These are phyloP conservation scores for Rhodotorula babjevae DNA, from an alignment of 768 basidiomycete genomes.

Conservation along the genomic window DNA sequence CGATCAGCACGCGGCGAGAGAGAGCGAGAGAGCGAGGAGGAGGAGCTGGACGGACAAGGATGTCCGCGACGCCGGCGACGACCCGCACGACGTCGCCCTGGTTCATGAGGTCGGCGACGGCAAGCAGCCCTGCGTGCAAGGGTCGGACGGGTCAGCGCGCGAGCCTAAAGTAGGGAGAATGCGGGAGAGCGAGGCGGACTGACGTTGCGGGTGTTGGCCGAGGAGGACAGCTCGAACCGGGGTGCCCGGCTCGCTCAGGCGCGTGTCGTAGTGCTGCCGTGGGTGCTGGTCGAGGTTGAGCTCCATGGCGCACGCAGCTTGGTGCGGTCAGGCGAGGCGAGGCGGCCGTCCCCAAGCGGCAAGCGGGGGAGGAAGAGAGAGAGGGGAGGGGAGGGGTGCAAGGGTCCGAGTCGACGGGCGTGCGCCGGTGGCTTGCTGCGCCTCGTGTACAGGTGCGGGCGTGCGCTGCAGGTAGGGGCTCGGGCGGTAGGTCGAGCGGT, in stretches of 20 bases:
- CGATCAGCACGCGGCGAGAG: not conserved
- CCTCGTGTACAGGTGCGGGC: too few species aligned
- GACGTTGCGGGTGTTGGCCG: constrained; percentile 19
- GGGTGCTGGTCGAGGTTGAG: not conserved
- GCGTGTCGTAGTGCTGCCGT: not conserved
- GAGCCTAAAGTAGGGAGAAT: not conserved
- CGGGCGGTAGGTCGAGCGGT: too few species aligned
- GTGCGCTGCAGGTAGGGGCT: too few species aligned
- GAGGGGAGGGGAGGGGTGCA: too few species aligned
- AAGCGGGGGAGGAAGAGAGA: too few species aligned
- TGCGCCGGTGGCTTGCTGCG: too few species aligned
- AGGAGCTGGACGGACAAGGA: constrained; percentile 11
- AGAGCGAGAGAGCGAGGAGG: not conserved
- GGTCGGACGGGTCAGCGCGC: not conserved
- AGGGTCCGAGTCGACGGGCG: too few species aligned
- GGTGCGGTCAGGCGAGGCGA: too few species aligned
- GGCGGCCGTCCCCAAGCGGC: too few species aligned
- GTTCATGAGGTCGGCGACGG: constrained; percentile 11
- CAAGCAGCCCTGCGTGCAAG: constrained; percentile 4
- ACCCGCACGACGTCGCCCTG: not conserved
- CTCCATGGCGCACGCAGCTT: too few species aligned
- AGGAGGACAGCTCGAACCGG: constrained; percentile 14
- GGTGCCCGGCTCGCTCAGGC: not conserved
- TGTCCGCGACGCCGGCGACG: constrained; percentile 12
- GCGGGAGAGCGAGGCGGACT: not conserved